Evolutionary conservation across 2,329 filamentous ascomycete genomes (phyloP).

Genomic region (Aphanocladium album): DNA sequence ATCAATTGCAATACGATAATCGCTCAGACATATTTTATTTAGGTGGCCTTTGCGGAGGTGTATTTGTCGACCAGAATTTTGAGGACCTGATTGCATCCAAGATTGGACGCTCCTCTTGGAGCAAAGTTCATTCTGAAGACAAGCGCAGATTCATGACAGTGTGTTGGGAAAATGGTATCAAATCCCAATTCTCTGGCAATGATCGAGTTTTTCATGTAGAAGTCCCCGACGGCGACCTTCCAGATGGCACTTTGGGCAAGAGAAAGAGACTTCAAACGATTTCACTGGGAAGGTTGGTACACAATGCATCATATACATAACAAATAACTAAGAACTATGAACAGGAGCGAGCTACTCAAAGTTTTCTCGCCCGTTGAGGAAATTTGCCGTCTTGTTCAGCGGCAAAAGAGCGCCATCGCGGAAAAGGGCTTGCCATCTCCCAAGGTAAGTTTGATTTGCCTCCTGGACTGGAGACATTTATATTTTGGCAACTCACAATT

Average conservation of each 20-base stretch:
- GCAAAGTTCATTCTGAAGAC: background rate
- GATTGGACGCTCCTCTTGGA: conserved; percentile 12
- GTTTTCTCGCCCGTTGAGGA: conserved; percentile 21
- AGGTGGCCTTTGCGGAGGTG: conserved; percentile 35
- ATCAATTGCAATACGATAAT: too few species aligned
- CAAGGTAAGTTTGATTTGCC: background rate
- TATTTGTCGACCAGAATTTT: conserved; percentile 38
- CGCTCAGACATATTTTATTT: background rate
- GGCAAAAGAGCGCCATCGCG: conserved; percentile 18
- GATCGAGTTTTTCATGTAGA: conserved; percentile 15
- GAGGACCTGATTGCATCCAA: conserved; percentile 22
- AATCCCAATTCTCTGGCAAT: conserved; percentile 19
- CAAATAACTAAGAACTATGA: background rate
- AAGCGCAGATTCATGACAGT: conserved; percentile 13
- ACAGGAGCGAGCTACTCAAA: conserved; percentile 19
- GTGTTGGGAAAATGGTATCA: conserved; percentile 24
- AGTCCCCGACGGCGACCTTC: conserved; percentile 16
- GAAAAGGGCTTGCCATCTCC: background rate
- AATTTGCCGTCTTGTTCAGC: conserved; percentile 20
- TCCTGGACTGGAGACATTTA: background rate
- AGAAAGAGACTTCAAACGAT: background rate
- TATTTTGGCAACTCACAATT: background rate
- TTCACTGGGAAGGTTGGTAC: background rate
- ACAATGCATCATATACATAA: too few species aligned
- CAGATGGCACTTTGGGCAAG: background rate